phyloP scores from a whole-genome alignment of 306 rosid species.

The Heteromeles arbutifolia region DNA sequence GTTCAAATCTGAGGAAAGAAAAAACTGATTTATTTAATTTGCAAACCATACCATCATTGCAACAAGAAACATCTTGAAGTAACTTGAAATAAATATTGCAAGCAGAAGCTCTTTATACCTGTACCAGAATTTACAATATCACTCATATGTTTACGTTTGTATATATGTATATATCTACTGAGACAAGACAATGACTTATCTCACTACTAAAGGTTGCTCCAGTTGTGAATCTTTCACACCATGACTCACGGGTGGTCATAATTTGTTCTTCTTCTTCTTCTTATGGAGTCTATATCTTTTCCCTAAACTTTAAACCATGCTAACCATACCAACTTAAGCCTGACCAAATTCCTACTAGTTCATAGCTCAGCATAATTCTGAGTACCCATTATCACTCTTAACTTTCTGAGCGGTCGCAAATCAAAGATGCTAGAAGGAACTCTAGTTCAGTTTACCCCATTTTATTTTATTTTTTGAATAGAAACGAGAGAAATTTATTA shows the following conservation, averaged over 20 bases:
- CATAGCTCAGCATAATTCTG: not conserved
- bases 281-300: not conserved
- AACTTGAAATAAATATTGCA: slow-evolving; percentile 69
- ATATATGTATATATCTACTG: not conserved
- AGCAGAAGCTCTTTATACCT: slow-evolving; percentile 57
- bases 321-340: not conserved
- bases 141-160: not conserved
- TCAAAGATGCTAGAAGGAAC: not conserved
- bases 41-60: slow-evolving; percentile 63
- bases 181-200: not conserved
- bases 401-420: not conserved
- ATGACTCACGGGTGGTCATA: not conserved
- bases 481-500: no score
- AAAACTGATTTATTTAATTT: slow-evolving; percentile 2
- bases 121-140: slow-evolving; percentile 16
- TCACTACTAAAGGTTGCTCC: not conserved
- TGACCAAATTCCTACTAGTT: not conserved
- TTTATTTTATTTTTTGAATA: no score
- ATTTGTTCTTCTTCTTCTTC: not conserved
- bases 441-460: not conserved
- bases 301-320: not conserved
- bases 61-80: slow-evolving; percentile 78
- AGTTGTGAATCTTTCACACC: not conserved
- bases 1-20: not conserved
- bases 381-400: not conserved